Percentiles rank a stretch among this genome's conserved stretches.
Evolutionary conservation across 2,329 filamentous ascomycete genomes (phyloP).

Genomic region (Thielaviopsis punctulata): DNA sequence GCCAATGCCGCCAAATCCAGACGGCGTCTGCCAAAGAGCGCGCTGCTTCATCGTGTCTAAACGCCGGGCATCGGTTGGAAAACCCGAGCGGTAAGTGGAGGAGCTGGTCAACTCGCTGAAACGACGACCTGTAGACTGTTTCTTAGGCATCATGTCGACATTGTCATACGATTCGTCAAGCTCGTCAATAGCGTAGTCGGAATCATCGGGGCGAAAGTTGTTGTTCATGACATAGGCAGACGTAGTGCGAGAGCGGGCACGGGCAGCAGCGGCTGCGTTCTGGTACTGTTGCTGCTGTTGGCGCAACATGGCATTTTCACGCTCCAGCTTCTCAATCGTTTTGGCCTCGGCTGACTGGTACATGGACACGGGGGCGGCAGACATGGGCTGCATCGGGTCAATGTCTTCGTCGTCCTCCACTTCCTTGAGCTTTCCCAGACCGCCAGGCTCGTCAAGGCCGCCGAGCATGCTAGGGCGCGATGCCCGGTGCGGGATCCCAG

Average conservation of each 20-base stretch:
- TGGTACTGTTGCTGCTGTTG: constrained; percentile 36
- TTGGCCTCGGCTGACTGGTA: constrained; percentile 41
- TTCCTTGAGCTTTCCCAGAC: constrained; percentile 52
- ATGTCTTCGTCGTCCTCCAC: constrained; percentile 51
- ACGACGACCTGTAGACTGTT: constrained; percentile 29
- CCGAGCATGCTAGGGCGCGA: constrained; percentile 64
- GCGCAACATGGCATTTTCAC: constrained; percentile 45
- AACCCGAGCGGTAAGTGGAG: constrained; percentile 29
- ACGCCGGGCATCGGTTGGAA: constrained; percentile 42
- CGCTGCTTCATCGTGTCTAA: constrained; percentile 45
- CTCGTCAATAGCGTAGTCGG: constrained; percentile 57
- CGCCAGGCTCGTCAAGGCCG: constrained; percentile 46
- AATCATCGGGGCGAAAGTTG: constrained; percentile 32
- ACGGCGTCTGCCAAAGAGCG: constrained; percentile 52
- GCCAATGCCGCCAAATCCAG: constrained; percentile 43
- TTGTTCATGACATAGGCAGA: constrained; percentile 35
- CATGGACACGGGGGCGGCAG: constrained; percentile 19
- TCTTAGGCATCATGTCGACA: constrained; percentile 27
- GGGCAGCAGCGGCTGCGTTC: constrained; percentile 19
- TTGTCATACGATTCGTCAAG: constrained; percentile 43
- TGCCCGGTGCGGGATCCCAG: constrained; percentile 61
- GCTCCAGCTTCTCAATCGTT: constrained; percentile 43
- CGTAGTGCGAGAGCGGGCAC: constrained; percentile 19
- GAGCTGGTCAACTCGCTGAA: constrained; percentile 38
- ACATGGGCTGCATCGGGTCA: constrained; percentile 29